A percentile compares a stretch with the other conserved stretches of the same genome.
These are phyloP conservation scores for Rhododendron vialii DNA, from an alignment of 148 eudicot genomes.

Conservation along the genomic window DNA sequence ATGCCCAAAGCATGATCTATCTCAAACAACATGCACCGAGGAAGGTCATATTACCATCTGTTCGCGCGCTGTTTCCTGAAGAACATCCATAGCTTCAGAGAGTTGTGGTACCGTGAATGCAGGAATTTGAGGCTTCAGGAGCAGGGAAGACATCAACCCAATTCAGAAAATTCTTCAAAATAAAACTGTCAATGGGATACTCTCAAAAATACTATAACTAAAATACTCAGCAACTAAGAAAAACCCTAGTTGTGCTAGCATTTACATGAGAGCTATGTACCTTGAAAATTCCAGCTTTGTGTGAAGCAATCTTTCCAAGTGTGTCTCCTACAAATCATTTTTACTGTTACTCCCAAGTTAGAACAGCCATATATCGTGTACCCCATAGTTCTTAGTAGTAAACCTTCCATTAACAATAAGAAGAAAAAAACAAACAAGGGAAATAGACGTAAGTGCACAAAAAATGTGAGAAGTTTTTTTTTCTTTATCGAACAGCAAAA, in stretches of 20 bases:
- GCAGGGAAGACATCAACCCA: slow-evolving; percentile 45
- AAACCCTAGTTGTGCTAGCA: slow-evolving; percentile 1
- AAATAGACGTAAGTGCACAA: not conserved
- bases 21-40: not conserved
- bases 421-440: not conserved
- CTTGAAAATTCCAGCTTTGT: slow-evolving; percentile 90
- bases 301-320: slow-evolving; percentile 64
- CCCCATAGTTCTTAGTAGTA: not conserved
- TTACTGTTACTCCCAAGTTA: not conserved
- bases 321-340: slow-evolving; percentile 54
- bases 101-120: slow-evolving; percentile 75
- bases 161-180: slow-evolving; percentile 42
- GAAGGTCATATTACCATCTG: slow-evolving; percentile 36
- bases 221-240: slow-evolving; percentile 5
- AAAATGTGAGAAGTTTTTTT: not conserved
- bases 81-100: slow-evolving; percentile 73
- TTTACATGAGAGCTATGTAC: slow-evolving; percentile 30
- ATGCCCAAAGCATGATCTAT: not conserved
- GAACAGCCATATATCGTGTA: not conserved
- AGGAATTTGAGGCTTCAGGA: slow-evolving; percentile 70
- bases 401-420: not conserved
- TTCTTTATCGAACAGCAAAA: not conserved
- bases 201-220: slow-evolving; percentile 8
- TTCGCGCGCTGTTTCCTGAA: slow-evolving; percentile 50
- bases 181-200: slow-evolving; percentile 25